Conservation (phyloP, 306 rosid species). For the Medicago truncatula region DNA sequence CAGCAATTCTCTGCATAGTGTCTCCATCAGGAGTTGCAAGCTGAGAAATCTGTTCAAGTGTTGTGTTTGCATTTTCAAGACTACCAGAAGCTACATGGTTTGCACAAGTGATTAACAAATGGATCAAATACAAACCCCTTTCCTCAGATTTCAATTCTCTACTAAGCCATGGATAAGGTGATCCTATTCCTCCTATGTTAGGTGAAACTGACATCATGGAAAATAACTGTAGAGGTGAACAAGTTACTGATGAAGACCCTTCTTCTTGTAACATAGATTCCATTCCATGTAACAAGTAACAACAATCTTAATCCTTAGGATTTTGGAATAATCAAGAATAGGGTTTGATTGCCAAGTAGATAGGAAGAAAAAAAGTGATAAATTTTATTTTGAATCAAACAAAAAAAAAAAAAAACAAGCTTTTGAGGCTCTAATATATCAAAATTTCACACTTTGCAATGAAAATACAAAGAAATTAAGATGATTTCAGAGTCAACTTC, state of each 20-base stretch:
- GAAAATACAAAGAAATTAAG: slow-evolving; percentile 24
- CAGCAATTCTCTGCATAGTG: slow-evolving; percentile 86
- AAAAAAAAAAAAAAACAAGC: background rate
- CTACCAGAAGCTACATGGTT: slow-evolving; percentile 76
- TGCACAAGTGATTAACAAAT: slow-evolving; percentile 83
- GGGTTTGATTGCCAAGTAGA: background rate
- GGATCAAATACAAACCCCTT: slow-evolving; percentile 81
- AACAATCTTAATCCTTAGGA: slow-evolving; percentile 42
- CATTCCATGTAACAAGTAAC: slow-evolving; percentile 50
- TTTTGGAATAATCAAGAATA: slow-evolving; percentile 5
- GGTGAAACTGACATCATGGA: slow-evolving; percentile 83
- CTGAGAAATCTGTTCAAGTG: slow-evolving; percentile 83
- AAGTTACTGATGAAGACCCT: slow-evolving; percentile 86
- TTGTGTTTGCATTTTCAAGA: slow-evolving; percentile 77
- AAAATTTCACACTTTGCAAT: slow-evolving; percentile 6
- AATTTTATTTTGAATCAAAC: slow-evolving; percentile 11
- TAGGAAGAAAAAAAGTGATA: background rate
- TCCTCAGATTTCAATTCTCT: slow-evolving; percentile 84
- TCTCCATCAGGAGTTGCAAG: slow-evolving; percentile 82
- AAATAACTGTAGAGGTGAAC: slow-evolving; percentile 76
- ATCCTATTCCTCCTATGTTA: slow-evolving; percentile 55
- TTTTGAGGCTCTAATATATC: slow-evolving; percentile 4
- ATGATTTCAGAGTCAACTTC: slow-evolving; percentile 40
- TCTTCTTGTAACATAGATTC: slow-evolving; percentile 81
- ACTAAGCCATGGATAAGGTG: slow-evolving; percentile 79